Evolutionary conservation across 2,329 filamentous ascomycete species (phyloP).

Genomic region (Ambrosiella cleistominuta): DNA sequence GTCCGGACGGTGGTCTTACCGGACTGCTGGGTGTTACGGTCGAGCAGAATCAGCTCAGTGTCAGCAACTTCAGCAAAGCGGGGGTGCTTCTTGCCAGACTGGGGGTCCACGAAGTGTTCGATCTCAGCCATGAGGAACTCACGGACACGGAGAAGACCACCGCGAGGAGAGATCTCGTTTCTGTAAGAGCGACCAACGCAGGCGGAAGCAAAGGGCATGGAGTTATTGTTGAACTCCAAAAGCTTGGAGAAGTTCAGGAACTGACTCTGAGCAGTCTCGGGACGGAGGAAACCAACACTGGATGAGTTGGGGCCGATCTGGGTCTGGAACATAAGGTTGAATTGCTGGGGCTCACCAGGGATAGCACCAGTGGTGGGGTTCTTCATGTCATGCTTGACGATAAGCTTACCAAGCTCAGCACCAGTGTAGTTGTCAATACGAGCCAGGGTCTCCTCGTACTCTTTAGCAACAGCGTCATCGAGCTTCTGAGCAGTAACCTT

Average conservation of each 20-base stretch:
- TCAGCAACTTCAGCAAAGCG: conserved; percentile 76
- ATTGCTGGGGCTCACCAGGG: conserved; percentile 65
- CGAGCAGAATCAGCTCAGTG: conserved; percentile 66
- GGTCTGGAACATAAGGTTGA: conserved; percentile 99
- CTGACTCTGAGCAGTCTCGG: conserved; percentile 94
- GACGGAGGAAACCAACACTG: conserved; percentile 66
- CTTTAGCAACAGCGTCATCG: conserved; percentile 66
- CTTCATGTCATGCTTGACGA: conserved; percentile 75
- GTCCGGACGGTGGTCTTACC: conserved; percentile 63
- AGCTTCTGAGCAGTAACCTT: conserved; percentile 65
- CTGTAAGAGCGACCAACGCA: conserved; percentile 96
- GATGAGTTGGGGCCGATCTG: conserved; percentile 85
- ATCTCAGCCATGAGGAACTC: conserved; percentile 99
- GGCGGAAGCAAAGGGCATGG: conserved; percentile 93
- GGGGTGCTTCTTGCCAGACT: conserved; percentile 83
- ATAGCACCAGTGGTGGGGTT: conserved; percentile 67
- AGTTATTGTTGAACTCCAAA: conserved; percentile 84
- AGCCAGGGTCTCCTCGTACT: conserved; percentile 83
- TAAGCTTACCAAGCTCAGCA: conserved; percentile 67
- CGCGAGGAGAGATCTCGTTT: conserved; percentile 89
- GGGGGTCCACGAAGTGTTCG: conserved; percentile 92
- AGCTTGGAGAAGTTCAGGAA: conserved; percentile 96
- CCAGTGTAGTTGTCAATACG: conserved; percentile 92
- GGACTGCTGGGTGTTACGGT: conserved; percentile 67
- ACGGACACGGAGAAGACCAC: conserved; percentile 79